Percentiles rank a stretch among this genome's conserved stretches.
phyloP scores from a whole-genome alignment of 768 basidiomycete species.

The Tremella fuciformis region DNA sequence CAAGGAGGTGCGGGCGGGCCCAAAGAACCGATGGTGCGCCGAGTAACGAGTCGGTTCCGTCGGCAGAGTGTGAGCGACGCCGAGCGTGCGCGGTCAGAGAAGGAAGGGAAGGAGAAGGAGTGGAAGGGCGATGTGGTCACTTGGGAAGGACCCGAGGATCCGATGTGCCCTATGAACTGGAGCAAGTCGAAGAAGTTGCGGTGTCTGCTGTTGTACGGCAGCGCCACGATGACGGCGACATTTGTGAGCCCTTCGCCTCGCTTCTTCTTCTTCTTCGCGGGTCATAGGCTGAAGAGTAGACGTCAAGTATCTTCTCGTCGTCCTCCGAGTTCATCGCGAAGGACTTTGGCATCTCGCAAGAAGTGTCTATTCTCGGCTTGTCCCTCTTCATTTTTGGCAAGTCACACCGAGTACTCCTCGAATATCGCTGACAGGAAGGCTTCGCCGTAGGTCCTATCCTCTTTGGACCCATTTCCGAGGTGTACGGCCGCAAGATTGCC shows the following conservation, averaged over 20 bases:
- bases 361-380: constrained; percentile 48
- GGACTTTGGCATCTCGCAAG: constrained; percentile 38
- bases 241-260: constrained; percentile 35
- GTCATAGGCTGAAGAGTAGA: background rate
- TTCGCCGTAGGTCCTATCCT: constrained; percentile 39
- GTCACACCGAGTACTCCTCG: background rate
- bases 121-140: constrained; percentile 12
- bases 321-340: constrained; percentile 32
- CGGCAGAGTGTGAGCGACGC: background rate
- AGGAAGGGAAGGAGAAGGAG: background rate
- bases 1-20: too few relatives aligned
- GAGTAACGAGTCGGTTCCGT: too few relatives aligned
- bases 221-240: constrained; percentile 49
- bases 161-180: constrained; percentile 37
- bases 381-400: constrained; percentile 33
- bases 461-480: constrained; percentile 45
- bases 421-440: constrained; percentile 18
- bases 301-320: constrained; percentile 47
- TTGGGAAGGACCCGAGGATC: constrained; percentile 39
- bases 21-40: too few relatives aligned
- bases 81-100: background rate
- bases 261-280: background rate
- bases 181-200: constrained; percentile 27
- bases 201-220: constrained; percentile 42
- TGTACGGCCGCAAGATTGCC: constrained; percentile 45